Evolutionary conservation across 2,329 filamentous ascomycete species (phyloP).

Genomic region (Balansia obtecta): DNA sequence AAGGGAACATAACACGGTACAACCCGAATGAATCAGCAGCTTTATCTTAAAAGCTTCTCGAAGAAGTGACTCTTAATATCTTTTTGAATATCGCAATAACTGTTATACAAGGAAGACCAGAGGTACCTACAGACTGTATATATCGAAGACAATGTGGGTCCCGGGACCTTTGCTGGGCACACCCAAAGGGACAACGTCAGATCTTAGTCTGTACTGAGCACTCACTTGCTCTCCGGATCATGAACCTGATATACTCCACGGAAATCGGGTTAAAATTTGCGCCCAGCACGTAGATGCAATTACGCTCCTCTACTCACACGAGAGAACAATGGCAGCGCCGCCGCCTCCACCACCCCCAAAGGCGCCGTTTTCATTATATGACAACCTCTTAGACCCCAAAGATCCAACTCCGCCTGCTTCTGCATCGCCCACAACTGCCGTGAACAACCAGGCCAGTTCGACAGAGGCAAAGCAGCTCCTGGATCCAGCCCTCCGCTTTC

Average conservation of each 20-base stretch:
- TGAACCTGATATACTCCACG: neutral
- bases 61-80: too few relatives aligned
- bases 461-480: slow-evolving; percentile 46
- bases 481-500: slow-evolving; percentile 62
- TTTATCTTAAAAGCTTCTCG: too few relatives aligned
- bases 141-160: too few relatives aligned
- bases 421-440: slow-evolving; percentile 65
- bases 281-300: neutral
- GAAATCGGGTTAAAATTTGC: neutral
- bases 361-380: slow-evolving; percentile 63
- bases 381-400: slow-evolving; percentile 60
- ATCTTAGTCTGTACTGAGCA: too few relatives aligned
- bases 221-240: neutral
- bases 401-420: slow-evolving; percentile 39
- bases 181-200: too few relatives aligned
- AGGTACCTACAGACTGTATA: too few relatives aligned
- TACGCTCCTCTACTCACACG: neutral
- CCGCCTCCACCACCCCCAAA: slow-evolving; percentile 28
- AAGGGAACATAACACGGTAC: too few relatives aligned
- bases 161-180: too few relatives aligned
- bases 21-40: too few relatives aligned
- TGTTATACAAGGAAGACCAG: too few relatives aligned
- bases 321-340: slow-evolving; percentile 18
- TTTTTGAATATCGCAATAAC: too few relatives aligned
- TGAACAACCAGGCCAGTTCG: slow-evolving; percentile 48